Conservation (phyloP, 352 stramenopile species). For the Hyaloperonospora brassicae region DNA sequence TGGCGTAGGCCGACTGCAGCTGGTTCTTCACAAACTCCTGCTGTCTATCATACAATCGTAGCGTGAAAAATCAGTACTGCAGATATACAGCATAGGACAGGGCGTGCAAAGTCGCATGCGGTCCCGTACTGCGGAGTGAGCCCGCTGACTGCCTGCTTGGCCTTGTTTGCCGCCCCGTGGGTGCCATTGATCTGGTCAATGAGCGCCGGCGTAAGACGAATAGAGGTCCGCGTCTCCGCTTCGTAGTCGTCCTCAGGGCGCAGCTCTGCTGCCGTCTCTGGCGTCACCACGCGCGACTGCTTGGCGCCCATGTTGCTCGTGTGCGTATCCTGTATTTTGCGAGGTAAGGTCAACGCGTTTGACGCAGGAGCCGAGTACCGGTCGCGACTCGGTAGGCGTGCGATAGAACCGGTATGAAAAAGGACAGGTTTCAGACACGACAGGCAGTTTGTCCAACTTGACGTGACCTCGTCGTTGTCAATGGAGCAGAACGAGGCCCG, state of each 20-base stretch:
- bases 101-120: neutral
- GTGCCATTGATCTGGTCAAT: constrained; percentile 62
- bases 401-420: too few relatives aligned
- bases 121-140: constrained; percentile 40
- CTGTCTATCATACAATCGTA: constrained; percentile 27
- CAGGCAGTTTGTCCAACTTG: too few relatives aligned
- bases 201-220: constrained; percentile 61
- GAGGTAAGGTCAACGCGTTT: too few relatives aligned
- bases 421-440: too few relatives aligned
- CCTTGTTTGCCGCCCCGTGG: constrained; percentile 10
- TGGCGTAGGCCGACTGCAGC: constrained; percentile 65
- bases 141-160: constrained; percentile 10
- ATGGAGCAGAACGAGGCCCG: too few relatives aligned
- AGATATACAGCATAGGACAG: neutral
- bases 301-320: constrained; percentile 55
- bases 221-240: constrained; percentile 40
- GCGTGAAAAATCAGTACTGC: neutral
- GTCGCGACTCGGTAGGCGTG: neutral
- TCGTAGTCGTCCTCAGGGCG: constrained; percentile 35
- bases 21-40: constrained; percentile 63
- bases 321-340: neutral
- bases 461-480: too few relatives aligned
- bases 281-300: constrained; percentile 66
- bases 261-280: constrained; percentile 48
- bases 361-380: neutral